Percentiles rank a stretch among this genome's conserved stretches.
phyloP scores from a whole-genome alignment of 352 stramenopile species.

The Globisporangium iwayamae region DNA sequence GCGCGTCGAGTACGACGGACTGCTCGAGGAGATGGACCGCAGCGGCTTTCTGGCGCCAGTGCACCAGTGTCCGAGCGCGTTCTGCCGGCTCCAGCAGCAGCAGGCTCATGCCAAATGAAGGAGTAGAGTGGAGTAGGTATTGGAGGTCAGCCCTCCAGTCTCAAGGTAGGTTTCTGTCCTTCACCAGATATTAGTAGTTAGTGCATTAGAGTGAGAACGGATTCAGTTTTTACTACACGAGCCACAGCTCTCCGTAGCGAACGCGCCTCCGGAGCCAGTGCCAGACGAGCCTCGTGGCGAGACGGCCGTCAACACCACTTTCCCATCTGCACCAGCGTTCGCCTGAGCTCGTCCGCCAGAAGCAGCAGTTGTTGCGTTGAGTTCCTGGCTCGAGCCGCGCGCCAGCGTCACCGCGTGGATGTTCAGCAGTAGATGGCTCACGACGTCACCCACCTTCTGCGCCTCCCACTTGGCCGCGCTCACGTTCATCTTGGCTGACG shows the following conservation, averaged over 20 bases:
- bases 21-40: slow-evolving; percentile 43
- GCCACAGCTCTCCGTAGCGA: slow-evolving; percentile 15
- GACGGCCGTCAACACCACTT: slow-evolving; percentile 12
- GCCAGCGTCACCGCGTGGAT: slow-evolving; percentile 51
- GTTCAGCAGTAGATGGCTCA: slow-evolving; percentile 52
- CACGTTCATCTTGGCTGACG: slow-evolving; percentile 61
- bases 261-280: neutral
- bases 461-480: slow-evolving; percentile 58
- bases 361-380: neutral
- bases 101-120: slow-evolving; percentile 6
- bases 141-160: neutral
- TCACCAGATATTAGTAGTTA: neutral
- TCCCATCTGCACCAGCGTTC: neutral
- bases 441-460: slow-evolving; percentile 39
- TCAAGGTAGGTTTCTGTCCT: neutral
- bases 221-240: slow-evolving; percentile 17
- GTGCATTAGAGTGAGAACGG: neutral
- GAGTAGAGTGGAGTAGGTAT: neutral
- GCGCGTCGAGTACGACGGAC: slow-evolving; percentile 42
- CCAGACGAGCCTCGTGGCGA: neutral
- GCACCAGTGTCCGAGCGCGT: slow-evolving; percentile 30
- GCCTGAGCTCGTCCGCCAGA: neutral
- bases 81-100: slow-evolving; percentile 29
- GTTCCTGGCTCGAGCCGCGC: slow-evolving; percentile 15
- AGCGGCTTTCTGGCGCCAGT: slow-evolving; percentile 37